Percentiles rank a stretch among this genome's conserved stretches.
Evolutionary conservation across 306 rosid genomes (phyloP).

Genomic region (Begonia masoniana): DNA sequence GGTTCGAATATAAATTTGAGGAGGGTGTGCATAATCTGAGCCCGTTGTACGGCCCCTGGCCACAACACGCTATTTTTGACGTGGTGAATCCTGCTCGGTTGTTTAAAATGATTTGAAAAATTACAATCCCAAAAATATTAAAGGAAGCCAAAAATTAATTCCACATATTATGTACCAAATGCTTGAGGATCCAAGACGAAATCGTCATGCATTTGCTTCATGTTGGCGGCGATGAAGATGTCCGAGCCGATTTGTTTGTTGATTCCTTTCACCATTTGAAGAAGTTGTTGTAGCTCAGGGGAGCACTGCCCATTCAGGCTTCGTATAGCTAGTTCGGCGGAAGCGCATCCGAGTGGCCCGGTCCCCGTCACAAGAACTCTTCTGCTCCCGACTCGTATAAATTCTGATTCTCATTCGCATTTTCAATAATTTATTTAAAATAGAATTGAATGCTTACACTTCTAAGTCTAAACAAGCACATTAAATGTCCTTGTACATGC

Average conservation of each 20-base stretch:
- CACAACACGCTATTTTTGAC: constrained; percentile 44
- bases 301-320: constrained; percentile 37
- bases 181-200: constrained; percentile 27
- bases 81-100: constrained; percentile 37
- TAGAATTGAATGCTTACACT: no score
- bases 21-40: constrained; percentile 45
- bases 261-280: constrained; percentile 20
- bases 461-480: no score
- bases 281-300: constrained; percentile 21
- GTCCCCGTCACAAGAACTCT: constrained; percentile 46
- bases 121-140: neutral
- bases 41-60: constrained; percentile 61
- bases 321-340: constrained; percentile 29
- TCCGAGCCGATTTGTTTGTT: constrained; percentile 19
- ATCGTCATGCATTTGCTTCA: constrained; percentile 30
- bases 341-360: constrained; percentile 41
- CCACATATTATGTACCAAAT: constrained; percentile 18
- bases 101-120: neutral
- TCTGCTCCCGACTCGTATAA: constrained; percentile 32
- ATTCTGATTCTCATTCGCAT: constrained; percentile 16
- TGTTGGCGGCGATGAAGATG: constrained; percentile 33
- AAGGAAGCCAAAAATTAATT: neutral
- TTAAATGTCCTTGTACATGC: no score
- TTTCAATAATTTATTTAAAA: no score
- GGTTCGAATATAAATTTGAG: constrained; percentile 59